These are phyloP conservation scores for Geosiphon pyriformis DNA, from an alignment of 192 early-diverging fungal species.

Conservation along the genomic window DNA sequence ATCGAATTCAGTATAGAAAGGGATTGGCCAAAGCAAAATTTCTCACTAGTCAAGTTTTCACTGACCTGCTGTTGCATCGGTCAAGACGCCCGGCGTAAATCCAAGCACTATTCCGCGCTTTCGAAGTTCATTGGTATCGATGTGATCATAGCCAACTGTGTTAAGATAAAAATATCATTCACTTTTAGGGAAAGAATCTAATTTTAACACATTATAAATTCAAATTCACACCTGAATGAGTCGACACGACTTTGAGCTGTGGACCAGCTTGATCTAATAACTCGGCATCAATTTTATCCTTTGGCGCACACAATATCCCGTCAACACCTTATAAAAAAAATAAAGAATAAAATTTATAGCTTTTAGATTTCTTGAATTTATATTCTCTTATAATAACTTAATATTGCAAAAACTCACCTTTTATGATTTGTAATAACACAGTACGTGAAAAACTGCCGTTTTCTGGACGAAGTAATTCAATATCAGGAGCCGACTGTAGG, in stretches of 20 bases:
- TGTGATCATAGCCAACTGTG: constrained; percentile 77
- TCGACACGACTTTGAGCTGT: constrained; percentile 66
- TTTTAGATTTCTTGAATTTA: too few relatives aligned
- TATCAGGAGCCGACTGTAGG: too few relatives aligned
- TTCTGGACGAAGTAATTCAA: too few relatives aligned
- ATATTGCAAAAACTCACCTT: too few relatives aligned
- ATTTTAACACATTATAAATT: background rate
- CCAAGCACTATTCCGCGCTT: constrained; percentile 58
- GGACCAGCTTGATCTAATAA: constrained; percentile 60
- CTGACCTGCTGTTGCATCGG: constrained; percentile 69
- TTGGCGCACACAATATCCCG: constrained; percentile 62
- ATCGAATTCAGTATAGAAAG: background rate
- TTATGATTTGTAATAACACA: too few relatives aligned
- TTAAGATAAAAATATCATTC: background rate
- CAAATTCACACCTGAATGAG: constrained; percentile 43
- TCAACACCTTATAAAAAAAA: constrained; percentile 33
- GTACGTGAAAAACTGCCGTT: too few relatives aligned
- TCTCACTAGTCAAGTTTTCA: background rate
- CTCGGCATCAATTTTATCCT: constrained; percentile 70
- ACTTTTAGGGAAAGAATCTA: background rate
- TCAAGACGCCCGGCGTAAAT: constrained; percentile 83
- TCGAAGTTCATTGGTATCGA: constrained; percentile 51
- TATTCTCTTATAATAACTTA: too few relatives aligned
- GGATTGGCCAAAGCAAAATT: background rate
- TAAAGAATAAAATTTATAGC: too few relatives aligned